A percentile compares a stretch with the other conserved stretches of the same genome.
Conservation (phyloP, 2,329 filamentous ascomycete species). For the Pseudohalonectria lignicola region DNA sequence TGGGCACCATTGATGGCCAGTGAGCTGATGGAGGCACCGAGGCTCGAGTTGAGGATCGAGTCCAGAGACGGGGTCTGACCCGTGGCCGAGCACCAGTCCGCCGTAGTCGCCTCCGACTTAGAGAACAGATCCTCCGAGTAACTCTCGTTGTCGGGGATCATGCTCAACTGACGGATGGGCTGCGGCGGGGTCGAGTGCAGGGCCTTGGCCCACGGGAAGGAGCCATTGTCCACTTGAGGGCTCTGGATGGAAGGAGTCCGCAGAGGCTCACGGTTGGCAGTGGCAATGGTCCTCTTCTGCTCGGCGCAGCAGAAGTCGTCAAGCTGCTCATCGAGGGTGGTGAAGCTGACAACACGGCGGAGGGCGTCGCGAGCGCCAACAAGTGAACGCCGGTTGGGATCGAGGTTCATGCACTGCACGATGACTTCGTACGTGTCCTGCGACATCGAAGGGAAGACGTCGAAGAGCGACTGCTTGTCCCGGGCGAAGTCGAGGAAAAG, state of each 20-base stretch:
- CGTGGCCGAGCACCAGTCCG: constrained; percentile 68
- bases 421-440: constrained; percentile 96
- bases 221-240: constrained; percentile 66
- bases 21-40: constrained; percentile 74
- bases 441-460: constrained; percentile 97
- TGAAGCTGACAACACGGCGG: constrained; percentile 76
- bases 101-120: constrained; percentile 55
- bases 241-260: constrained; percentile 92
- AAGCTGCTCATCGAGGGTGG: constrained; percentile 78
- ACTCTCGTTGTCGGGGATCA: constrained; percentile 68
- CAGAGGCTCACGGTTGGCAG: constrained; percentile 87
- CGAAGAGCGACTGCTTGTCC: constrained; percentile 92
- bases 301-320: constrained; percentile 91
- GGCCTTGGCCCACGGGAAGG: constrained; percentile 93
- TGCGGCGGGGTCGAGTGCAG: constrained; percentile 65
- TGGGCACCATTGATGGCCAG: constrained; percentile 42
- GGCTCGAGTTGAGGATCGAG: constrained; percentile 72
- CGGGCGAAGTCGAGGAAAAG: constrained; percentile 87
- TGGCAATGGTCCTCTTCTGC: constrained; percentile 63
- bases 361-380: constrained; percentile 68
- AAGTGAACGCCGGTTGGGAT: constrained; percentile 81
- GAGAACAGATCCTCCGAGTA: constrained; percentile 82
- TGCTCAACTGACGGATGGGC: constrained; percentile 71
- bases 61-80: constrained; percentile 71
- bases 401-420: constrained; percentile 78